Base-by-base conservation (phyloP, 352 stramenopile species). In the Chrysophaeum taylorii region DNA sequence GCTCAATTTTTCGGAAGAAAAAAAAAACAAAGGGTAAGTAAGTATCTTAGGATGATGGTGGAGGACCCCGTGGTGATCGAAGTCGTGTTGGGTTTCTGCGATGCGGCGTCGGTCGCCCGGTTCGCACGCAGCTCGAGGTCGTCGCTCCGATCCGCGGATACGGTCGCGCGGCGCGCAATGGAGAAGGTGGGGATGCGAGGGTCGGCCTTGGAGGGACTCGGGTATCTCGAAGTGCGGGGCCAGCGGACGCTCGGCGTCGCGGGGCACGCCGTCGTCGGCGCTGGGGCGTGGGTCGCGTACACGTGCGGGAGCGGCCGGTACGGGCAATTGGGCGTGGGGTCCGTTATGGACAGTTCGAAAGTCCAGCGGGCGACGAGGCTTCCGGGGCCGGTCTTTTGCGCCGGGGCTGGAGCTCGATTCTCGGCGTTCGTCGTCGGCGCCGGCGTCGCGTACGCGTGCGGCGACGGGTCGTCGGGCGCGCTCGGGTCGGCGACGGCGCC, bases 361-460 rank as follows among this genome's bases (percentile, higher is more conserved):
- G 7, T 57, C 18, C 18, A 57, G 45, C 9, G 12, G 12, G 18
- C 31, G 12, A 27, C 5, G 12, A 57, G 18, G 12, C 18, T 9
- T 5, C 18, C 9, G 9, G 9, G 23, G 45, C 45, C 45, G 18
- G 45, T 57, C 45, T 18, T 12, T 9, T 12, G 5, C 45, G 45
- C 31, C 45, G 45, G 12, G 18, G n/a, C 18, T 27, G 45, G 45
- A 27, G 45, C 23, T 27, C 18, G 18, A 5, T 64, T 64, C n/a
- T 42, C 53, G 12, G 53, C 41, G 12, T 38, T 64, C 29, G 53
- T 38, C 53, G 33, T 25, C 15, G 53, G 53, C 12, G 53, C 29
- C 15, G 53, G 53, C 15, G 53, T 64, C 29, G 53, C 53, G 9
- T 64, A 64, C 53, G 53, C 27, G 27, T 64, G 15, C 53, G 53